These are phyloP conservation scores for Panaeolus cyanescens DNA, from an alignment of 768 basidiomycete species.

Conservation along the genomic window DNA sequence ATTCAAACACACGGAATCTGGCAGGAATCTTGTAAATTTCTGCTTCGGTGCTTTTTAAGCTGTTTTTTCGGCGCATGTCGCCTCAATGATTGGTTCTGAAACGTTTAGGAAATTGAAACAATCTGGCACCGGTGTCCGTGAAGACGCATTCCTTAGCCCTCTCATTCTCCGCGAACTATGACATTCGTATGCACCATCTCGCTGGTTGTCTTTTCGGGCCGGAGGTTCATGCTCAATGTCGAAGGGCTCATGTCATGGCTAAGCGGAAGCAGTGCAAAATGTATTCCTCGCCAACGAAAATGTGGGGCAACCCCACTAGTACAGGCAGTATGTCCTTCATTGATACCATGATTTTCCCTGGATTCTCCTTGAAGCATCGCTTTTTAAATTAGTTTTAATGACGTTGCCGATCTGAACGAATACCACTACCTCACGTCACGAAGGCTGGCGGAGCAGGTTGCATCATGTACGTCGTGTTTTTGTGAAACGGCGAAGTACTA, in stretches of 20 bases:
- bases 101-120: background rate
- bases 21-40: background rate
- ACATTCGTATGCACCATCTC: background rate
- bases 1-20: too few relatives aligned
- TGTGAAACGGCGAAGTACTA: too few relatives aligned
- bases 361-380: background rate
- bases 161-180: background rate
- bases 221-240: background rate
- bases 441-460: too few relatives aligned
- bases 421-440: background rate
- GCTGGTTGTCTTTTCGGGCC: background rate
- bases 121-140: background rate
- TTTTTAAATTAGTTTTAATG: background rate
- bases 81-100: background rate
- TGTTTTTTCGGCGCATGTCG: too few relatives aligned
- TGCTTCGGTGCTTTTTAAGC: too few relatives aligned
- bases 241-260: background rate
- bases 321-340: background rate
- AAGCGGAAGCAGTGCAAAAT: background rate
- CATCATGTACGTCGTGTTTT: too few relatives aligned
- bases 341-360: background rate
- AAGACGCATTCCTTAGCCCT: background rate
- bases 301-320: slow-evolving; percentile 1
- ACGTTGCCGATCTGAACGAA: background rate
- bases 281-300: background rate